Evolutionary conservation across 306 rosid species (phyloP).

Genomic region (Lathyrus aphaca): DNA sequence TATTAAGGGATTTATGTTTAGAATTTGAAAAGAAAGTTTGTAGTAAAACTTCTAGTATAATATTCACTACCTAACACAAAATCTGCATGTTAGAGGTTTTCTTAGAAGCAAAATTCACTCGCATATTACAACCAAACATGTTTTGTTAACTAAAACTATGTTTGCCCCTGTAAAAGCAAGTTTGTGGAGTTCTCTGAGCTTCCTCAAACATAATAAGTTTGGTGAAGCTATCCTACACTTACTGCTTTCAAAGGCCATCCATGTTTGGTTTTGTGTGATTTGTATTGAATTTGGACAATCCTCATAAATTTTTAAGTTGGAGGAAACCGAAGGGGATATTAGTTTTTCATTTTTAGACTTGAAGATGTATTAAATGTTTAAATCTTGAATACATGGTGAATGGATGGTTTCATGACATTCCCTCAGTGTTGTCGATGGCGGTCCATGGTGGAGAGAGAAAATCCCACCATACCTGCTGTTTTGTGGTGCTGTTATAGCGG

Average conservation of each 20-base stretch:
- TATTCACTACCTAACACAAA: not conserved
- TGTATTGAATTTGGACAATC: slow-evolving; percentile 23
- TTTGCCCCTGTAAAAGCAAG: not conserved
- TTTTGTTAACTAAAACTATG: not conserved
- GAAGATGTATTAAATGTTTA: not conserved
- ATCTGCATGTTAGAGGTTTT: not conserved
- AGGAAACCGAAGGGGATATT: not conserved
- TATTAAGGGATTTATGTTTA: not conserved
- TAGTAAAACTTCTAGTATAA: not conserved
- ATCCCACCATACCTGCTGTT: too few relatives aligned
- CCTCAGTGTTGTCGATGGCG: not conserved
- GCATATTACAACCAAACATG: not conserved
- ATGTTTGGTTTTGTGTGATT: slow-evolving; percentile 16
- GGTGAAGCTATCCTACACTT: not conserved
- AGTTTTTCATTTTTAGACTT: slow-evolving; percentile 7
- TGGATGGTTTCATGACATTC: slow-evolving; percentile 7
- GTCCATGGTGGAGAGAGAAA: too few relatives aligned
- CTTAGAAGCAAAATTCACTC: not conserved
- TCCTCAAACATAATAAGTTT: not conserved
- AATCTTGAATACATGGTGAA: not conserved
- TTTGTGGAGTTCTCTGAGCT: not conserved
- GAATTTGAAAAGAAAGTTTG: not conserved
- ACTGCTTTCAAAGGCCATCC: slow-evolving; percentile 2
- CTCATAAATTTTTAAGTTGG: slow-evolving; percentile 3
- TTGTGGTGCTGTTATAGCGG: too few relatives aligned